Conservation (phyloP, 106 monocot genomes). For the Allium sativum region DNA sequence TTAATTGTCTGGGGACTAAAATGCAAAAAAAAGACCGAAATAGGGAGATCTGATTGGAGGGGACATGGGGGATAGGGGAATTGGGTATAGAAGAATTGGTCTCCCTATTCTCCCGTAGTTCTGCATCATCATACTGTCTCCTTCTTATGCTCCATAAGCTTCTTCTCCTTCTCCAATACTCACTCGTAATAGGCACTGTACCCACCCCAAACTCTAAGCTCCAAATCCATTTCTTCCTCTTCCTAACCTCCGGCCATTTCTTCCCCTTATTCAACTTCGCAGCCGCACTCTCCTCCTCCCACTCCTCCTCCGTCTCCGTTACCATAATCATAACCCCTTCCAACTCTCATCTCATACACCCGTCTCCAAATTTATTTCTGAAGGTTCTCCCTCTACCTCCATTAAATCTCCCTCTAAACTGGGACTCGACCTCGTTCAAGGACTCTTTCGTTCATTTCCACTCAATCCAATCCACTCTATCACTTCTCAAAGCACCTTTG, state of each 20-base stretch:
- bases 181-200: conserved; percentile 2
- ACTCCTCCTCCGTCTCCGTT: neutral
- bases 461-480: conserved; percentile 3
- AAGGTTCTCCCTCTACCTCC: conserved; percentile 1
- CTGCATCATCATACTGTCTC: too few species aligned
- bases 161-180: too few species aligned
- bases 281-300: neutral
- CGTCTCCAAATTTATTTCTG: neutral
- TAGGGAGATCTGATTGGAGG: too few species aligned
- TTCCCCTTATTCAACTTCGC: conserved; percentile 6
- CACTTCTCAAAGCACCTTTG: neutral
- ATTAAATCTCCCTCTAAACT: neutral
- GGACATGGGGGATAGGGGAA: too few species aligned
- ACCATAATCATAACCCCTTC: conserved; percentile 10
- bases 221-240: conserved; percentile 9
- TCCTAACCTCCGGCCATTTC: conserved; percentile 6
- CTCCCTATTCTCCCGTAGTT: too few species aligned
- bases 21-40: too few species aligned
- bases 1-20: too few species aligned
- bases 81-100: too few species aligned
- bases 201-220: neutral
- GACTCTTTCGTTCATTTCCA: conserved; percentile 3
- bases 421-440: conserved; percentile 5
- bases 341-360: neutral
- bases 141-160: too few species aligned